Evolutionary conservation across 805 yeast species (phyloP), one percentile per base, ranked within the genome.

Genomic region (Starmerella sirachaensis): DNA sequence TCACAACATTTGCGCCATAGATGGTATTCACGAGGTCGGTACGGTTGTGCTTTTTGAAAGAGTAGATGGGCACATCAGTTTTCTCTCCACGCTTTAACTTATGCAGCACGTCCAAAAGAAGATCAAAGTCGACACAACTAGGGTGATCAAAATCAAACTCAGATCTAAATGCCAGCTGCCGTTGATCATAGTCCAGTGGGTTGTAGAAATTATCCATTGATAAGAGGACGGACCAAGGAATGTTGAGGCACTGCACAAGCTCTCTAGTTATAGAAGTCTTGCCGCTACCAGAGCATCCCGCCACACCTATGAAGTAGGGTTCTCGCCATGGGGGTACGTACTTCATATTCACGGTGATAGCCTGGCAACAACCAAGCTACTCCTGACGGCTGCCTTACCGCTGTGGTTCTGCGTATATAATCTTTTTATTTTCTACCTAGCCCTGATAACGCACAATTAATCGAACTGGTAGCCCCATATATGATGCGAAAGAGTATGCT

Each of bases 1-100:
- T 78, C 37, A 91, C 80, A 16, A 91, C 93, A 55, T 85, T 85
- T 12, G 96, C 95, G 2, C 96, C 97, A 53, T 85, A 86, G 14
- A 91, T 74, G 3, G 86, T 76, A 33, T 77, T 64, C n/a, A 67
- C 66, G 52, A 78, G 74, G 28, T 66, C 71, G 1, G 88, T 74
- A 7, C 74, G 70, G 48, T 53, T 52, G 55, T 80, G 93, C 31
- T 65, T 54, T 45, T 64, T 59, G 62, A 83, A 78, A 41, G 96
- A 68, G 59, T 77, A 69, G 29, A 74, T 69, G 18, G 95, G 76
- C 50, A 91, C 70, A 37, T 70, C 68, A 2, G 78, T 71, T 49
- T 64, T 68, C 42, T 55, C 55, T 11, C 97, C 97, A 17, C 67
- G 69, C 54, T 81, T 82, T 55, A 91, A 61, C 13, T 73, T 66